Evolutionary conservation across 345 rosid species (phyloP), one percentile per base, ranked within the genome.

Genomic region (Brassica incana): DNA sequence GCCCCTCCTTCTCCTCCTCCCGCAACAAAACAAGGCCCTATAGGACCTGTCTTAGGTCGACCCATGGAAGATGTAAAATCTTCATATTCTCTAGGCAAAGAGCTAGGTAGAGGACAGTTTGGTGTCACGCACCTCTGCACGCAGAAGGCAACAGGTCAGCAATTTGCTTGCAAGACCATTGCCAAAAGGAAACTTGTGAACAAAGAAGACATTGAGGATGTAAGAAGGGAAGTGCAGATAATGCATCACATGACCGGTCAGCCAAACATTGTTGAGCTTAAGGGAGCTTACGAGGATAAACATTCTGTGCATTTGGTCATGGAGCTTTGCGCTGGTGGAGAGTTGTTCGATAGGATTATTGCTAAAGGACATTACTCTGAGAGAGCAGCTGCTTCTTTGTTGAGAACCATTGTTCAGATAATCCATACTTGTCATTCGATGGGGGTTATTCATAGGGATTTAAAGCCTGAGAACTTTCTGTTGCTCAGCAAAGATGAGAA

Each of bases 321-420:
- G 96, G 96, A 91, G 87, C 77, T 91, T 68, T 91, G 96, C 1
- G 91, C 91, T 0, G 91, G 96, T 4, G 90, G 93, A 15, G 96
- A 89, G 83, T 87, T 91, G 59, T 91, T 91, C 14, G 93, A 91
- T 76, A 81, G 88, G 50, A 89, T 88, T 36, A 89, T 89, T 3
- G 84, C 93, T 8, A 85, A 89, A 74, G 89, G 96, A 16, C 93
- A 89, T 81, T 91, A 89, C 71, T 87, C 90, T 0, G 93, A 91
- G 79, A 80, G 87, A 35, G 96, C 93, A 3, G 90, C 96, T 1
- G 86, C 90, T 15, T 85, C 85, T 0, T 64, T 89, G 81, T 73
- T 89, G 1, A 82, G 92, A 69, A 89, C 87, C 8, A 88, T 90
- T 16, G 90, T 90, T 76, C 86, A 87, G 76, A 89, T 86, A 50